Conservation (phyloP, 345 rosid genomes). For the Syzygium aromaticum region DNA sequence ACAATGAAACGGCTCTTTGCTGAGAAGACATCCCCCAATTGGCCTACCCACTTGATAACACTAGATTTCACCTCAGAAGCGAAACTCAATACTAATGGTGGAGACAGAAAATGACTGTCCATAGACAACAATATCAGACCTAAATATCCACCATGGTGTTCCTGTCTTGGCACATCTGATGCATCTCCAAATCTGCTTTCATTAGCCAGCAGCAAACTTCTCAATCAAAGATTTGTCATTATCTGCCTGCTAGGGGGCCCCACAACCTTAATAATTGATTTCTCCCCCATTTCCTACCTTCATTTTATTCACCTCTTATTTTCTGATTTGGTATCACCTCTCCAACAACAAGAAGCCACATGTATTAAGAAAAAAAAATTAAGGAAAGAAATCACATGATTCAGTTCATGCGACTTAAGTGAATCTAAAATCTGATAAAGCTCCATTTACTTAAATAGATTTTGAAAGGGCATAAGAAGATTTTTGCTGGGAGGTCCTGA, state of each 20-base stretch:
- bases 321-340: not conserved
- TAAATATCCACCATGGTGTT: constrained; percentile 3
- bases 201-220: not conserved
- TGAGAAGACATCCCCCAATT: constrained; percentile 4
- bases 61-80: constrained; percentile 26
- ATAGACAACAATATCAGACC: constrained; percentile 6
- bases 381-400: not conserved
- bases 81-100: constrained; percentile 19
- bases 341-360: not conserved
- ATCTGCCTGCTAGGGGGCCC: not conserved
- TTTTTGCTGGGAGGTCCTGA: constrained; percentile 17
- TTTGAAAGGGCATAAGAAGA: not conserved
- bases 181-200: not conserved
- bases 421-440: constrained; percentile 6
- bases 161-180: constrained; percentile 13
- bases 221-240: not conserved
- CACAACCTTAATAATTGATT: constrained; percentile 9
- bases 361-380: not conserved
- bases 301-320: not conserved
- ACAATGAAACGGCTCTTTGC: constrained; percentile 2
- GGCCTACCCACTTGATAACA: constrained; percentile 30
- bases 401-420: not conserved
- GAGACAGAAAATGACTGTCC: constrained; percentile 21
- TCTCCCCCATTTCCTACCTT: not conserved
- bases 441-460: not conserved